A percentile compares a stretch with the other conserved stretches of the same genome.
Conservation (phyloP, 2,329 filamentous ascomycete genomes). For the Neonectria hederae region DNA sequence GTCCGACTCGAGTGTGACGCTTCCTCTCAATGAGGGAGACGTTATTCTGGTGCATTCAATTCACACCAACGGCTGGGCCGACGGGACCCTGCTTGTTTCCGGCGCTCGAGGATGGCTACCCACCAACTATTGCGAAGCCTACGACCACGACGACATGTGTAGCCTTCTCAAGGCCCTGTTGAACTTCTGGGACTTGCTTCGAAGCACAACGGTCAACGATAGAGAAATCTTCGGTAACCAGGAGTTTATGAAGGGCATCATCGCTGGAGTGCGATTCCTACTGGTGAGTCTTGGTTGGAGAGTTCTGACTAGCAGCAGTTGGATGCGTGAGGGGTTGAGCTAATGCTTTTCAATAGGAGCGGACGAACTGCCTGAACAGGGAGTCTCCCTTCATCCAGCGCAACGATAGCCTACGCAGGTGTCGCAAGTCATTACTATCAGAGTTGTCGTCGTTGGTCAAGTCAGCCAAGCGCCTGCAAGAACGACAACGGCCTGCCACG, state of each 20-base stretch:
- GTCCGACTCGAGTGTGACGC: constrained; percentile 85
- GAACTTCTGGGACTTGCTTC: constrained; percentile 91
- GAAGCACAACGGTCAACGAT: constrained; percentile 79
- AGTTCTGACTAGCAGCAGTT: neutral
- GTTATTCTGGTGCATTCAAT: constrained; percentile 95
- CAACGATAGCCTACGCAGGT: constrained; percentile 79
- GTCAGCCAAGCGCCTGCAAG: constrained; percentile 85
- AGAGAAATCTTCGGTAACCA: constrained; percentile 85
- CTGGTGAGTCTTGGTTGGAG: constrained; percentile 68
- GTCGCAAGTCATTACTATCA: constrained; percentile 86
- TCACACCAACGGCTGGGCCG: constrained; percentile 98
- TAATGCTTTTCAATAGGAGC: constrained; percentile 68
- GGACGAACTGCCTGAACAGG: constrained; percentile 85
- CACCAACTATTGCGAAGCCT: constrained; percentile 97
- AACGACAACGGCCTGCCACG: constrained; percentile 65
- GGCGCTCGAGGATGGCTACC: constrained; percentile 94
- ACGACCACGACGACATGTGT: constrained; percentile 87
- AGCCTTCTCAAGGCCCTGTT: constrained; percentile 86
- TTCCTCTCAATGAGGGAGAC: constrained; percentile 89
- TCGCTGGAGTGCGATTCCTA: constrained; percentile 90
- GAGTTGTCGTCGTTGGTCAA: constrained; percentile 92
- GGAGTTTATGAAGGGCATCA: constrained; percentile 93
- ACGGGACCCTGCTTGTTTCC: constrained; percentile 87
- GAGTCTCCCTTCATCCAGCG: constrained; percentile 79
- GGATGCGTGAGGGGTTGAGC: neutral